phyloP scores from a whole-genome alignment of 345 rosid species.

The Eucalyptus erythrocorys region DNA sequence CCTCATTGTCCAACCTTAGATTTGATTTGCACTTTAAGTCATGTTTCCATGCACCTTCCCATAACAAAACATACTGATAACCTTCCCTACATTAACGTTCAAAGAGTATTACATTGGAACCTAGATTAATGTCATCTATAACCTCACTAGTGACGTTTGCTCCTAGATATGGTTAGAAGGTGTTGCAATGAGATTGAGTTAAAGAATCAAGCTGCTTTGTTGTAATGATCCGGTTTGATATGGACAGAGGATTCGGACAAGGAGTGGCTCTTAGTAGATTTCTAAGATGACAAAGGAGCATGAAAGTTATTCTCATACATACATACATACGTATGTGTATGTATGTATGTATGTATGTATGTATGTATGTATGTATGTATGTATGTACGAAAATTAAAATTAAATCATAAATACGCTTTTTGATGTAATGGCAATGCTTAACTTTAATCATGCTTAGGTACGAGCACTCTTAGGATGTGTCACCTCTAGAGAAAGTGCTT shows the following conservation, averaged over 20 bases:
- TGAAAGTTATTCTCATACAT: no score
- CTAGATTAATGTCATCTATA: background rate
- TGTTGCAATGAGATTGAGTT: background rate
- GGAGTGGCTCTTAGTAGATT: no score
- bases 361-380: no score
- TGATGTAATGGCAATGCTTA: no score
- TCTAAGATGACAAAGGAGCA: rapidly evolving
- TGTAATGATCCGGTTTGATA: rapidly evolving
- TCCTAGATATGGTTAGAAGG: background rate
- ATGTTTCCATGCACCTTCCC: background rate
- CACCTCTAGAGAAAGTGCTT: no score
- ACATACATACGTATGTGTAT: no score
- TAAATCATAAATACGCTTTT: no score
- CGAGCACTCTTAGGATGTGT: no score
- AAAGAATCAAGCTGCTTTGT: background rate
- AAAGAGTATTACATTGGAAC: background rate
- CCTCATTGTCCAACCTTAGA: background rate
- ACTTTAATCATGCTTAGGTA: no score
- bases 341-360: no score
- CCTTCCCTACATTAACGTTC: background rate
- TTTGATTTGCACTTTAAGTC: background rate
- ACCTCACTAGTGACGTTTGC: background rate
- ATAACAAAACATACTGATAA: background rate
- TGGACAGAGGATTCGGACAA: no score
- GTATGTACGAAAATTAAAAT: no score